A percentile compares a stretch with the other conserved stretches of the same genome.
These are phyloP conservation scores for Scedosporium apiospermum DNA, from an alignment of 2,329 filamentous ascomycete genomes.

Conservation along the genomic window DNA sequence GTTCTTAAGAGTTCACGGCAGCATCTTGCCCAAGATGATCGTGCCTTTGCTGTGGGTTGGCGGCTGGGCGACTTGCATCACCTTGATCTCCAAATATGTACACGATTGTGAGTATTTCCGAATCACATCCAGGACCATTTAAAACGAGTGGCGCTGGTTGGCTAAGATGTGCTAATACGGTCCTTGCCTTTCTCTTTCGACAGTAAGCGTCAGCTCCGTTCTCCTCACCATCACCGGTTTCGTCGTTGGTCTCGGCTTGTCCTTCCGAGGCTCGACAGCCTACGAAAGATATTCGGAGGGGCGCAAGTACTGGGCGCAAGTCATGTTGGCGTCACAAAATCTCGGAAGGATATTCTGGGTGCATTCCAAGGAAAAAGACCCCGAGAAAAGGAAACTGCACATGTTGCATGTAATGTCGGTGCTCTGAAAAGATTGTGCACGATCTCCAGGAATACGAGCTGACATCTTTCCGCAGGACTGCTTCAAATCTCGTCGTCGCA, in stretches of 20 bases:
- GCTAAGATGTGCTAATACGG: too few species aligned
- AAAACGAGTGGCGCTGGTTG: too few species aligned
- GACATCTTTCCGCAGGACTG: slow-evolving; percentile 31
- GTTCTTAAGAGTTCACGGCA: slow-evolving; percentile 67
- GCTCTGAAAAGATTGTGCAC: background rate
- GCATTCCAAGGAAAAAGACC: slow-evolving; percentile 31
- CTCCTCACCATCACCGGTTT: slow-evolving; percentile 72
- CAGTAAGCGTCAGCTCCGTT: slow-evolving; percentile 44
- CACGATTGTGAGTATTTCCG: slow-evolving; percentile 3
- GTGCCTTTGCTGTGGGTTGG: slow-evolving; percentile 55
- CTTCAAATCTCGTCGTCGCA: slow-evolving; percentile 68
- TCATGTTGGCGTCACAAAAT: slow-evolving; percentile 53
- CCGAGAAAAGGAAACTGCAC: slow-evolving; percentile 12
- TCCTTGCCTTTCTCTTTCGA: too few species aligned
- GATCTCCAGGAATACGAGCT: slow-evolving; percentile 9
- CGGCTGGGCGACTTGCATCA: slow-evolving; percentile 57
- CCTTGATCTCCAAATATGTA: slow-evolving; percentile 37
- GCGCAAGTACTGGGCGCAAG: slow-evolving; percentile 51
- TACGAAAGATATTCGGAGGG: slow-evolving; percentile 65
- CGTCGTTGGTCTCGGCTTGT: slow-evolving; percentile 68
- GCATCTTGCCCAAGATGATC: slow-evolving; percentile 64
- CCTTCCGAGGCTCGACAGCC: slow-evolving; percentile 66
- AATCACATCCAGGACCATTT: too few species aligned
- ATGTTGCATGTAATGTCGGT: slow-evolving; percentile 7
- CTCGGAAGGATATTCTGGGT: slow-evolving; percentile 78